Percentiles rank a stretch among this genome's conserved stretches.
These are phyloP conservation scores for Kondoa subrosea DNA, from an alignment of 768 basidiomycete species.

Conservation along the genomic window DNA sequence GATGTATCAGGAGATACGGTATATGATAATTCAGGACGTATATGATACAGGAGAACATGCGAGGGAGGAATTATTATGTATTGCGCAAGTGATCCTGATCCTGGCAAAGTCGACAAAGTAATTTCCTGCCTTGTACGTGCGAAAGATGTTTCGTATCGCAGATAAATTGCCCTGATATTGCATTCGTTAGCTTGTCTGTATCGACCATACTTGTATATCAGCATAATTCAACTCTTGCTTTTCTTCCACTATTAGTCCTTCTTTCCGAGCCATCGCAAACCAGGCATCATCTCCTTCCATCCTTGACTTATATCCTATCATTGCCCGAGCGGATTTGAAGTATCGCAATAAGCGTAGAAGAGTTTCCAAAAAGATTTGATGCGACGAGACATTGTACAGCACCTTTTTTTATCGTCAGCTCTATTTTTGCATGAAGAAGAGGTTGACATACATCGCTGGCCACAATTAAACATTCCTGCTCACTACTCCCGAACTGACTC, in stretches of 20 bases:
- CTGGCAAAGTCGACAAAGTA: too few species aligned
- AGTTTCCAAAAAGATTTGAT: neutral
- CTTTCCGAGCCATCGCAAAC: neutral
- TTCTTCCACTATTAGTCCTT: neutral
- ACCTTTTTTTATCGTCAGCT: neutral
- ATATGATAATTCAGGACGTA: too few species aligned
- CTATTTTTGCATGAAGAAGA: neutral
- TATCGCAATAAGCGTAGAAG: neutral
- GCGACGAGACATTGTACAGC: neutral
- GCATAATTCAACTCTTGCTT: neutral
- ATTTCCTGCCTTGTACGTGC: too few species aligned
- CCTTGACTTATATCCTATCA: neutral
- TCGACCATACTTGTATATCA: neutral
- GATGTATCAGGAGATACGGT: too few species aligned
- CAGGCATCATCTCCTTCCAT: constrained; percentile 5
- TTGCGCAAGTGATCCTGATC: too few species aligned
- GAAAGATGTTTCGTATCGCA: too few species aligned
- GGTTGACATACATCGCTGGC: neutral
- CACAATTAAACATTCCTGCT: neutral
- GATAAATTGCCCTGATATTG: too few species aligned
- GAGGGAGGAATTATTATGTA: too few species aligned
- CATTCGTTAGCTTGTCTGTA: neutral
- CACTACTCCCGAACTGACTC: neutral
- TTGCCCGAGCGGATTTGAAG: neutral
- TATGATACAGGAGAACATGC: too few species aligned